Conservation (phyloP, 202 grass and related monocot genomes). For the Setaria italica region DNA sequence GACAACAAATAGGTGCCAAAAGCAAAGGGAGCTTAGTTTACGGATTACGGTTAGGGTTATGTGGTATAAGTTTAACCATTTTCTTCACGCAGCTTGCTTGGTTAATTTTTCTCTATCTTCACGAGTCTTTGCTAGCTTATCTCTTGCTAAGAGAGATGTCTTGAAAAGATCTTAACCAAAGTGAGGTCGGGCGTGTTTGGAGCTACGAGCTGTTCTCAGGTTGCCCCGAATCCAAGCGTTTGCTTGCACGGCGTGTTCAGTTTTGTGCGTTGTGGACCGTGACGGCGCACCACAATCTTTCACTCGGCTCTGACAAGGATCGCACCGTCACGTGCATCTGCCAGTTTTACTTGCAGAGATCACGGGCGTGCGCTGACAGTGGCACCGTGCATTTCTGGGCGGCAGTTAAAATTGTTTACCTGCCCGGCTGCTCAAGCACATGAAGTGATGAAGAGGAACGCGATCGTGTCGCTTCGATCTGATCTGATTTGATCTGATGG, state of each 20-base stretch:
- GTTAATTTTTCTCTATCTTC: background rate
- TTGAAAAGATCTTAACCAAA: background rate
- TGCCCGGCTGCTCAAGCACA: background rate
- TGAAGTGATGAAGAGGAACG: background rate
- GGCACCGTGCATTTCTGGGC: no score
- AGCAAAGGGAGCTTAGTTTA: background rate
- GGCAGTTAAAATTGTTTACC: no score
- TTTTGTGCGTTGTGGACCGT: background rate
- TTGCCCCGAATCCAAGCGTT: background rate
- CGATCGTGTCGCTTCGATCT: background rate
- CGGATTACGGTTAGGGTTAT: background rate
- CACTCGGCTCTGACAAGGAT: background rate
- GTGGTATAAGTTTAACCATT: background rate
- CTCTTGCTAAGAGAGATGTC: no score
- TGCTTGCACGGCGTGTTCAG: background rate
- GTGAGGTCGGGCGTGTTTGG: background rate
- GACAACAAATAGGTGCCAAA: background rate
- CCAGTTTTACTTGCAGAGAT: background rate
- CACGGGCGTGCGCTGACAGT: background rate
- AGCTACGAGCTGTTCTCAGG: background rate
- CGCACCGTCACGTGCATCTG: background rate
- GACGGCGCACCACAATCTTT: background rate
- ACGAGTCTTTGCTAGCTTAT: background rate
- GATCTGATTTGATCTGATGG: constrained; percentile 8
- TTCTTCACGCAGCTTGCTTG: background rate